phyloP scores from a whole-genome alignment of 805 yeast genomes.

The Candida silvatica region DNA sequence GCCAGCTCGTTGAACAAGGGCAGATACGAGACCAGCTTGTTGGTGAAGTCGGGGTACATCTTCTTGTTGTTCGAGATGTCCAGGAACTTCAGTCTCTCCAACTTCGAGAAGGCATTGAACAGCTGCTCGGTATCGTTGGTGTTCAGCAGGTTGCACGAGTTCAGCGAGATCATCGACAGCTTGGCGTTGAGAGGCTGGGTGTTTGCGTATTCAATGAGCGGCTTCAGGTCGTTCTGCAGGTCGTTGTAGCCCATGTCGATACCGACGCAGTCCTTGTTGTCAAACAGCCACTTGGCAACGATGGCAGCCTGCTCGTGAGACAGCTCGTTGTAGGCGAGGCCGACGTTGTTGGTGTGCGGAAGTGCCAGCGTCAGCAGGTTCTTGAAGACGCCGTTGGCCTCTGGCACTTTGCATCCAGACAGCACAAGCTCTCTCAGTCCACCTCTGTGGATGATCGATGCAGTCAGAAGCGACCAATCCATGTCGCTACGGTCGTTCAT shows the following conservation, averaged over 20 bases:
- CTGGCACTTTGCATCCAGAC: constrained; percentile 65
- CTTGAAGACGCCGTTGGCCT: constrained; percentile 41
- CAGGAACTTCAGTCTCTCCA: constrained; percentile 57
- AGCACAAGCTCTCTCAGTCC: constrained; percentile 75
- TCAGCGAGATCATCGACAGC: constrained; percentile 49
- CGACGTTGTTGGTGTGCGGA: constrained; percentile 51
- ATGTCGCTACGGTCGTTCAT: constrained; percentile 55
- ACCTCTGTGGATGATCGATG: constrained; percentile 58
- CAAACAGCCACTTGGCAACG: constrained; percentile 50
- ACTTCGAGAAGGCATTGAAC: constrained; percentile 39
- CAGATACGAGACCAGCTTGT: constrained; percentile 49
- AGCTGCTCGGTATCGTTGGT: constrained; percentile 41
- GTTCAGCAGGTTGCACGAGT: constrained; percentile 50
- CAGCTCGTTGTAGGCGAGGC: constrained; percentile 70
- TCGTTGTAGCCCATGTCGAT: constrained; percentile 83
- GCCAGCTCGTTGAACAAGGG: constrained; percentile 60
- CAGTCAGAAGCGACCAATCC: constrained; percentile 77
- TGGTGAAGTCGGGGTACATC: constrained; percentile 55
- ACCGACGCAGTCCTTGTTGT: constrained; percentile 45
- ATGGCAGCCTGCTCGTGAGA: constrained; percentile 47
- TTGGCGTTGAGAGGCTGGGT: constrained; percentile 8
- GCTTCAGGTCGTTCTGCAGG: constrained; percentile 30
- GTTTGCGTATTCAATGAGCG: constrained; percentile 27
- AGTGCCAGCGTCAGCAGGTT: constrained; percentile 50
- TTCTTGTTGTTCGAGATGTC: constrained; percentile 67